Evolutionary conservation across 148 eudicot species (phyloP), one percentile per base, ranked within the genome.

Genomic region (Fagopyrum tataricum): DNA sequence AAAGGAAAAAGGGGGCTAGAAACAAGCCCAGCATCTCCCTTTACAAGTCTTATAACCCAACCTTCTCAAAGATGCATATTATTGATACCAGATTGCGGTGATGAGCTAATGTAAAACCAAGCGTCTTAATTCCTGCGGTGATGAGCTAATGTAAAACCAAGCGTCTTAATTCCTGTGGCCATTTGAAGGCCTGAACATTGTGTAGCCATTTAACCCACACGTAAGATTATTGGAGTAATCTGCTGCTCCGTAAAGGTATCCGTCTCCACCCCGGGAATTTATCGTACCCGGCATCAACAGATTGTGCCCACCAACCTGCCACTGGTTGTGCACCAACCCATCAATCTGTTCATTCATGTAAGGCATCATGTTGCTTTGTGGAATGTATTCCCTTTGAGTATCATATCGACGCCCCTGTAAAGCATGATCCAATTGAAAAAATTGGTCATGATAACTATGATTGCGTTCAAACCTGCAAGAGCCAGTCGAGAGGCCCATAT

Each of bases 111-210:
- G 43, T 40, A 4, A 64, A 13, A 13, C 8, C 43, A 64, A 17
- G 17, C 20, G 9, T 20, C 43, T 20, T 18, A 18, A 6, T 47
- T 41, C 88, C 84, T 89, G 73, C 77, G 93, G 58, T n/a, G n/a
- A n/a, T n/a, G n/a, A n/a, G n/a, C n/a, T n/a, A n/a, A n/a, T n/a
- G n/a, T n/a, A n/a, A n/a, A n/a, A n/a, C n/a, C n/a, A n/a, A 53
- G 21, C 6, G 9, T 20, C 43, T 20, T 18, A 18, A 6, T 47
- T 41, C 88, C 84, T 89, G 73, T 78, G 93, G 58, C 98, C 91
- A 81, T 81, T 90, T 51, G 97, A 90, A 55, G 97, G 97, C 78
- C 90, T 80, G 81, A 84, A 90, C 71, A 90, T 78, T 2, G 85
- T 56, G 53, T 95, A 91, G n/a, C 90, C 89, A 78, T 90, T 90